Conservation (phyloP, 345 rosid genomes). For the Dipteronia sinensis region DNA sequence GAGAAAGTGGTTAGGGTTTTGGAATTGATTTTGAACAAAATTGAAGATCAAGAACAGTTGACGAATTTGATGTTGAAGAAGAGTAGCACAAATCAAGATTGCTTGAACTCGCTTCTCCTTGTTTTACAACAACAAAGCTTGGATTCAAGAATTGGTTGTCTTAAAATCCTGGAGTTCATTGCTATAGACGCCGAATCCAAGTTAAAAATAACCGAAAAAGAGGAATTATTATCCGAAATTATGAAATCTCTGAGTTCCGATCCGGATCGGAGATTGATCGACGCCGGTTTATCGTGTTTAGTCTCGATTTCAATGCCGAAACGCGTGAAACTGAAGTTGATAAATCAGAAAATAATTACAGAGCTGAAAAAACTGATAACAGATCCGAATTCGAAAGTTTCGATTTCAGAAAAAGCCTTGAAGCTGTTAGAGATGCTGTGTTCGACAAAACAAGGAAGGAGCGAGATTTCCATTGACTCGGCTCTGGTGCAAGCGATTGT, state of each 20-base stretch:
- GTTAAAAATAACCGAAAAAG: constrained; percentile 52
- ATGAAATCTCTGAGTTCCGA: constrained; percentile 41
- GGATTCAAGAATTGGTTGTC: constrained; percentile 56
- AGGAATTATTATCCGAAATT: constrained; percentile 50
- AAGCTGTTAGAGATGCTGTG: constrained; percentile 60
- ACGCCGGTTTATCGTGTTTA: constrained; percentile 59
- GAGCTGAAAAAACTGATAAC: constrained; percentile 49
- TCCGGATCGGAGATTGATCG: constrained; percentile 49
- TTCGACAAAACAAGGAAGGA: constrained; percentile 67
- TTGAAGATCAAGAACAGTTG: constrained; percentile 40
- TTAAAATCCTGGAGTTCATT: constrained; percentile 57
- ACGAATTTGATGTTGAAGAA: constrained; percentile 40
- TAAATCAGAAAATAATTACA: constrained; percentile 40
- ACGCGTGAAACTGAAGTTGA: constrained; percentile 47
- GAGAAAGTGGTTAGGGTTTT: constrained; percentile 50
- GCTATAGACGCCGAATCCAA: constrained; percentile 60
- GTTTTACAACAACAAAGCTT: constrained; percentile 46
- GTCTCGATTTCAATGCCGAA: constrained; percentile 52
- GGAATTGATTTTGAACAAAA: constrained; percentile 38
- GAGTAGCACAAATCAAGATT: constrained; percentile 21
- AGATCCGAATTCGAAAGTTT: constrained; percentile 30
- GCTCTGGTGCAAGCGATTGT: constrained; percentile 64
- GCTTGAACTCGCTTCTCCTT: constrained; percentile 44
- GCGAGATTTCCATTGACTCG: constrained; percentile 45
- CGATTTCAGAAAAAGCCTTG: constrained; percentile 67